phyloP scores from a whole-genome alignment of 331 rosid species.

The Malus hybrid region DNA sequence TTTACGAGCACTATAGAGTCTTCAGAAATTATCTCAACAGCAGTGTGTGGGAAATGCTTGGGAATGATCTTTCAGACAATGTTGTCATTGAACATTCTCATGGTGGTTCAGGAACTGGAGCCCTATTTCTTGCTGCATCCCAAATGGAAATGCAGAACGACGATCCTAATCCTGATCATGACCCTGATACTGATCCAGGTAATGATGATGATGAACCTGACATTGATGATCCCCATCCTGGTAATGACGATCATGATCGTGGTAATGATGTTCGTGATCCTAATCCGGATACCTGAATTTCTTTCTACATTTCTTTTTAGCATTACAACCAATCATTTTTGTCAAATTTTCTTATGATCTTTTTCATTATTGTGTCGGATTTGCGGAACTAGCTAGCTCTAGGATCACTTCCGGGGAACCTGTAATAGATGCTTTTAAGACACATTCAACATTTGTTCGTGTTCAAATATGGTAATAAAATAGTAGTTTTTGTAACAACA shows the following conservation, averaged over 20 bases:
- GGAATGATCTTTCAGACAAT: conserved; percentile 53
- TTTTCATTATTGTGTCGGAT: neutral
- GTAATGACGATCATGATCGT: neutral
- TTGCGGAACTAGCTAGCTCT: neutral
- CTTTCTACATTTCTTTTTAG: neutral
- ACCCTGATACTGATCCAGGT: neutral
- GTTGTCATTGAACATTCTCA: conserved; percentile 55
- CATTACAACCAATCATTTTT: neutral
- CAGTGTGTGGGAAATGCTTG: conserved; percentile 77
- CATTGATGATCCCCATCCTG: neutral
- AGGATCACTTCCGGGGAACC: neutral
- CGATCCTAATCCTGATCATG: neutral
- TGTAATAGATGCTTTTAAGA: neutral
- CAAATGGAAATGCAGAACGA: conserved; percentile 16
- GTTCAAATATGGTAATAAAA: neutral
- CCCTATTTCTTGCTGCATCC: conserved; percentile 59
- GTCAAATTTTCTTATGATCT: neutral
- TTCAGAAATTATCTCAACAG: conserved; percentile 66
- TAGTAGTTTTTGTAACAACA: neutral
- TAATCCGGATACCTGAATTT: neutral
- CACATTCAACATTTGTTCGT: neutral
- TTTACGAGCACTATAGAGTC: conserved; percentile 55
- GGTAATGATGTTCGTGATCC: neutral
- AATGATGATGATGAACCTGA: neutral
- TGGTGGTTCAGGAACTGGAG: conserved; percentile 61